Evolutionary conservation across 2,329 filamentous ascomycete genomes (phyloP).

Genomic region (Dothideomycetes sp.): DNA sequence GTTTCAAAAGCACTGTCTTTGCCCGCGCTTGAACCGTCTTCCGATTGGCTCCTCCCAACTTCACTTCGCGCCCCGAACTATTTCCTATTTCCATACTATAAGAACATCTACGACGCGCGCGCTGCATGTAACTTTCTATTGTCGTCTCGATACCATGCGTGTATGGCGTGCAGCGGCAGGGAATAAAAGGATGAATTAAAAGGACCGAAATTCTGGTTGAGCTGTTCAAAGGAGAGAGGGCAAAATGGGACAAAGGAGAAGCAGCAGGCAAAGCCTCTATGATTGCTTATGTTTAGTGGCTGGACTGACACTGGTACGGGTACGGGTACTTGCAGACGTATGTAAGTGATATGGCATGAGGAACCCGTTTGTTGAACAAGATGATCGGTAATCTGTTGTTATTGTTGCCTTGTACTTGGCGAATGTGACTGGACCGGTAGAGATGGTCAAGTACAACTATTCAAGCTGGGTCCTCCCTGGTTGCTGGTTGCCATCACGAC

Average conservation of each 20-base stretch:
- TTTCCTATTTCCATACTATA: not conserved
- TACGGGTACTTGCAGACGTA: not conserved
- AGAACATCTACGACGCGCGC: not conserved
- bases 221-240: too few species aligned
- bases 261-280: not conserved
- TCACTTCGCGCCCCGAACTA: slow-evolving; percentile 2
- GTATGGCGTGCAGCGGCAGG: not conserved
- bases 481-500: too few species aligned
- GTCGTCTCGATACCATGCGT: not conserved
- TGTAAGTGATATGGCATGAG: not conserved
- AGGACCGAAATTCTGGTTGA: too few species aligned
- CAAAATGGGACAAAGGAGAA: too few species aligned
- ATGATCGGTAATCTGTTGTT: too few species aligned
- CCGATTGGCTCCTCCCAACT: slow-evolving; percentile 4
- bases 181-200: too few species aligned
- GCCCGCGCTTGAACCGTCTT: slow-evolving; percentile 5
- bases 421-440: too few species aligned
- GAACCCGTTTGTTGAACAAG: too few species aligned
- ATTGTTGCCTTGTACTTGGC: too few species aligned
- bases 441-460: too few species aligned
- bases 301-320: not conserved
- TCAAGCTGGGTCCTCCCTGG: too few species aligned
- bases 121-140: not conserved
- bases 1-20: slow-evolving; percentile 6
- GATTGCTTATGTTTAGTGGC: not conserved